Conservation (phyloP, 129 eudicot genomes). For the Flaveria bidentis region DNA sequence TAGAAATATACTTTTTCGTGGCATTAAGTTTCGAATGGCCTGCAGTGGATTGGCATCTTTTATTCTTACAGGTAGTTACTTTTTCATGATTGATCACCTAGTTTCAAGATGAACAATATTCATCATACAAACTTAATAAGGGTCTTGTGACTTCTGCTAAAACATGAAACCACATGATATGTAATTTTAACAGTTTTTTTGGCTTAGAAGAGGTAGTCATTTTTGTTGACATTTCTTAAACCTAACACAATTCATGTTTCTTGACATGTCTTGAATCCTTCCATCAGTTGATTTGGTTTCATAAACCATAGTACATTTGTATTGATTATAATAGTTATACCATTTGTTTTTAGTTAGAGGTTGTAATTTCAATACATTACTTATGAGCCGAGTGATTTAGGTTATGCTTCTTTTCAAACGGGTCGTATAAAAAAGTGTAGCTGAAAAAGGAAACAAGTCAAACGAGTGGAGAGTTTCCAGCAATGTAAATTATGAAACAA, state of each 20-base stretch:
- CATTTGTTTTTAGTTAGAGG: background rate
- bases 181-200: constrained; percentile 18
- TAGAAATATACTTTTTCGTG: constrained; percentile 72
- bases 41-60: constrained; percentile 84
- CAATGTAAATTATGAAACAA: too few species aligned
- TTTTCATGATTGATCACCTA: constrained; percentile 54
- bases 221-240: constrained; percentile 9
- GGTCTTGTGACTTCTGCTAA: constrained; percentile 22
- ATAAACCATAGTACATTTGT: background rate
- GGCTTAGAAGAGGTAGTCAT: background rate
- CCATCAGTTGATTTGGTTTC: background rate
- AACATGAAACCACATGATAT: constrained; percentile 26
- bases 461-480: background rate
- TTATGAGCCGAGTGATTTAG: background rate
- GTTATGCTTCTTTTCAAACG: background rate
- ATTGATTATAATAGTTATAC: background rate
- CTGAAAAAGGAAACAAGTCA: background rate
- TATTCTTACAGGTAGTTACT: constrained; percentile 69
- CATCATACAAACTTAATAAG: constrained; percentile 11
- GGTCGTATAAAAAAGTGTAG: background rate
- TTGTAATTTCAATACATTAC: background rate
- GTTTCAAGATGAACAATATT: constrained; percentile 39
- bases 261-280: constrained; percentile 5
- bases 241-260: background rate
- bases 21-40: constrained; percentile 82